Conservation (phyloP, 331 rosid species). For the Ulmus americana region DNA sequence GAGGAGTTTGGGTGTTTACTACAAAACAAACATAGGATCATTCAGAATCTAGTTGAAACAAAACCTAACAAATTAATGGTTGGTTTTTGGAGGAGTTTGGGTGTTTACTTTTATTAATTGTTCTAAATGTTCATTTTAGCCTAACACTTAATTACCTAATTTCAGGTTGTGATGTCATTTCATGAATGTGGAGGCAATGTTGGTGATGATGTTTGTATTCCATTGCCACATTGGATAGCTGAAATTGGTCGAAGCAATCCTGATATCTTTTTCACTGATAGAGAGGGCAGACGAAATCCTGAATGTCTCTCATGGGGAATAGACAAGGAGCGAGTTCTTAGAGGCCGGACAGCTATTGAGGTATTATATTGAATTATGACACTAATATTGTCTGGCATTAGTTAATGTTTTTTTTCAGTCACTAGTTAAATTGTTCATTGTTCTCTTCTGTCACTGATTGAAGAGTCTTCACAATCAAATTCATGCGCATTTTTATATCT, state of each 20-base stretch:
- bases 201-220: conserved; percentile 93
- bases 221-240: conserved; percentile 95
- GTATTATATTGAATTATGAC: conserved; percentile 33
- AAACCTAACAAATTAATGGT: background rate
- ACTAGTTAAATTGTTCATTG: background rate
- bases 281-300: conserved; percentile 90
- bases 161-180: conserved; percentile 83
- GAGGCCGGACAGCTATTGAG: conserved; percentile 95
- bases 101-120: background rate
- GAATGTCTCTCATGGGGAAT: conserved; percentile 98
- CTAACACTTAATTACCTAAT: conserved; percentile 9
- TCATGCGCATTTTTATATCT: background rate
- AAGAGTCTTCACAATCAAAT: background rate
- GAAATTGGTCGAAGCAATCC: conserved; percentile 96
- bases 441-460: background rate
- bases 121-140: background rate
- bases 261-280: conserved; percentile 85
- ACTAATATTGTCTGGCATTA: background rate
- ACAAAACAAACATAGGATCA: background rate
- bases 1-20: too few species aligned
- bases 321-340: conserved; percentile 86
- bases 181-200: conserved; percentile 99
- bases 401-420: background rate
- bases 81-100: background rate
- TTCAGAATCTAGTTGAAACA: background rate